These are phyloP conservation scores for Venturia nashicola DNA, from an alignment of 2,329 filamentous ascomycete species.

Conservation along the genomic window DNA sequence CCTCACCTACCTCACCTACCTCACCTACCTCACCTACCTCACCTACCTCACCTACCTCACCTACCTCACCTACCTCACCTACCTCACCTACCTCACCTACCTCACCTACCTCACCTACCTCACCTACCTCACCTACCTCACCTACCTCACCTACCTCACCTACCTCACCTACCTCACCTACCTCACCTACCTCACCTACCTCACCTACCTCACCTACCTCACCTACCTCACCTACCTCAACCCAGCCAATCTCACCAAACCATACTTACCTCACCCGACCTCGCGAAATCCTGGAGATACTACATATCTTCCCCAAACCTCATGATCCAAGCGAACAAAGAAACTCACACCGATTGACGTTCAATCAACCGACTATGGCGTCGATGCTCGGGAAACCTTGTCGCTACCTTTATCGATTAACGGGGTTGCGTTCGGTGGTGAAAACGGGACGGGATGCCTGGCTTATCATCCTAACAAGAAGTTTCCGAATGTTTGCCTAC, in stretches of 20 bases:
- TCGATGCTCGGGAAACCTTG: neutral
- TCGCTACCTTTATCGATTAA: conserved; percentile 4
- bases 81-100: too few species aligned
- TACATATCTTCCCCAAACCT: neutral
- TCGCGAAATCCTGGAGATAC: neutral
- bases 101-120: too few species aligned
- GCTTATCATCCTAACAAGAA: conserved; percentile 24
- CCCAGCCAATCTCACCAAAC: neutral
- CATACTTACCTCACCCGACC: neutral
- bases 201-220: too few species aligned
- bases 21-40: too few species aligned
- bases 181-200: too few species aligned
- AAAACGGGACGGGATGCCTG: conserved; percentile 5
- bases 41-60: too few species aligned
- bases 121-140: too few species aligned
- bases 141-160: too few species aligned
- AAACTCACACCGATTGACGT: neutral
- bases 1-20: too few species aligned
- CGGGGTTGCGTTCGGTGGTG: conserved; percentile 1
- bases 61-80: too few species aligned
- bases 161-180: too few species aligned
- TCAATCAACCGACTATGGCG: neutral
- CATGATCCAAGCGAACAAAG: neutral
- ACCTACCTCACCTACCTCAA: neutral
- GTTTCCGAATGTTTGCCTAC: conserved; percentile 24